phyloP scores from a whole-genome alignment of 2,329 filamentous ascomycete genomes.

The Alternaria tenuissima region DNA sequence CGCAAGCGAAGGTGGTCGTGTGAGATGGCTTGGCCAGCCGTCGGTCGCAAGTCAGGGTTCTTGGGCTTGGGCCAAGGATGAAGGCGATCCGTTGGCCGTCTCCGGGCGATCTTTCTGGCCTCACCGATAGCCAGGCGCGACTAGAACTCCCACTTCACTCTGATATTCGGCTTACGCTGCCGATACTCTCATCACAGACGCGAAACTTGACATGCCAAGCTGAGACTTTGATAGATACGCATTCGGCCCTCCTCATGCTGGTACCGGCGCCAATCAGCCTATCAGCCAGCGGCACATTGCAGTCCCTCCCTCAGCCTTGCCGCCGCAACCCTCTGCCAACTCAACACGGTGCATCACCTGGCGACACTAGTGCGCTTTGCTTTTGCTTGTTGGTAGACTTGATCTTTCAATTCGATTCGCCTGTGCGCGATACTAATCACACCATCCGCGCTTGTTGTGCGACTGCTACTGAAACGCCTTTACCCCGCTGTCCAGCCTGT shows the following conservation, averaged over 20 bases:
- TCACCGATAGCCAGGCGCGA: constrained; percentile 3
- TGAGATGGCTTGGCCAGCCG: constrained; percentile 25
- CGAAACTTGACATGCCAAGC: constrained; percentile 13
- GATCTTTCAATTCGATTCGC: neutral
- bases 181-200: neutral
- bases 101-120: constrained; percentile 13
- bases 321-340: constrained; percentile 14
- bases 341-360: constrained; percentile 13
- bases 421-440: constrained; percentile 4
- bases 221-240: constrained; percentile 9
- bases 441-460: neutral
- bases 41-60: constrained; percentile 15
- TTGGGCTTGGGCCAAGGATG: constrained; percentile 14
- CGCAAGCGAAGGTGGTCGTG: constrained; percentile 35
- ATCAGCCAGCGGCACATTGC: constrained; percentile 29
- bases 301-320: constrained; percentile 16
- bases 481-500: constrained; percentile 6
- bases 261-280: constrained; percentile 17
- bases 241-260: constrained; percentile 18
- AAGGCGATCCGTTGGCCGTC: constrained; percentile 19
- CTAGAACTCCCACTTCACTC: neutral
- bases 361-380: constrained; percentile 3
- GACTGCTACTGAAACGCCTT: neutral
- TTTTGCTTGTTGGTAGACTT: constrained; percentile 4
- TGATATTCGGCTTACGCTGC: neutral